Evolutionary conservation across 139 green algal genomes (phyloP), one percentile per base, ranked within the genome.

Genomic region (Microglena sp.): DNA sequence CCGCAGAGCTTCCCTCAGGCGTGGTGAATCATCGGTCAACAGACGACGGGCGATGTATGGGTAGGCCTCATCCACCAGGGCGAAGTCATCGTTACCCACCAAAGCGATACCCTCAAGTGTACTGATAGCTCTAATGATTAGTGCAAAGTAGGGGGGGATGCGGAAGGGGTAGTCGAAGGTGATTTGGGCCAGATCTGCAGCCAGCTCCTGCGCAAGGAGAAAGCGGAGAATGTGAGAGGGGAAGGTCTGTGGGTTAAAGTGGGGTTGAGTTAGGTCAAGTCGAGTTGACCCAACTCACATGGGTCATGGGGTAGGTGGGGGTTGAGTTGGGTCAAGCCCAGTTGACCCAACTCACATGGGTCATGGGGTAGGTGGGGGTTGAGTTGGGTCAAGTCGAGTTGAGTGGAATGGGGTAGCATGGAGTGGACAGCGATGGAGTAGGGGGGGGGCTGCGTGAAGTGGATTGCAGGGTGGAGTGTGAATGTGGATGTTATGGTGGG

Each of bases 161-260:
- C 78, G 66, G 81, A 96, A 96, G 28, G 94, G 94, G 72, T 95
- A 98, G 69, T 97, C 89, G 60, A 97, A 99, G 1, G 94, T 99
- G 78, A 99, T 97, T 75, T 97, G 55, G 27, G 93, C 93, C 69
- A 99, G 81, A 73, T 99, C 93, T 8, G 93, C 93, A 0, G 93
- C 90, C 32, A 98, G 82, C 71, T 97, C 92, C 71, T n/a, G n/a
- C n/a, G n/a, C n/a, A n/a, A n/a, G 64, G 66, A 0, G 29, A 18
- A 50, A 7, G 26, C 11, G 26, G 22, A 31, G 33, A 8, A 27
- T n/a, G 60, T 8, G 11, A 32, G 24, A 36, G 22, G 21, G 60
- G 3, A 1, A 35, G 60, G 7, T 34, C n/a, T 34, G 21, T 36
- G 22, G n/a, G 34, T 2, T 34, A 8, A 30, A n/a, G n/a, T n/a